These are phyloP conservation scores for Lentinula sp. DNA, from an alignment of 768 basidiomycete genomes.

Conservation along the genomic window DNA sequence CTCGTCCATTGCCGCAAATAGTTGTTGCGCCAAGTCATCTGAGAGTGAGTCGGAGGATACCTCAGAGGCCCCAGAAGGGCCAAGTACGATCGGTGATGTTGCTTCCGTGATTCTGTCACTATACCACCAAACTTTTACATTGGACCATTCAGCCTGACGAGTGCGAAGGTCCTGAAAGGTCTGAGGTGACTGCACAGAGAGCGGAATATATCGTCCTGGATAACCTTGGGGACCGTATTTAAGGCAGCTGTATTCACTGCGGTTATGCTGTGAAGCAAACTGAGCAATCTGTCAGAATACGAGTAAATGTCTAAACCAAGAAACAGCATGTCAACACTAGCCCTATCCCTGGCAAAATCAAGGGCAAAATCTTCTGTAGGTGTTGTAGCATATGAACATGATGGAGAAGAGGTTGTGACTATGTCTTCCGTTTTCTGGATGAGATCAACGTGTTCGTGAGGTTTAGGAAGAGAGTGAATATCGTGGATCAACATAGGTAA, in stretches of 20 bases:
- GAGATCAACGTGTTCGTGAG: not conserved
- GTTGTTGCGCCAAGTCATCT: conserved; percentile 35
- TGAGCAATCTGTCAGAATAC: conserved; percentile 8
- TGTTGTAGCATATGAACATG: not conserved
- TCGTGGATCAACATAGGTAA: not conserved
- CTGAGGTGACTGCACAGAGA: conserved; percentile 58
- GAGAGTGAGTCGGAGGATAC: conserved; percentile 8
- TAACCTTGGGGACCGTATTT: conserved; percentile 62
- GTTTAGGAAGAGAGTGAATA: not conserved
- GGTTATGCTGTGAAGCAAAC: conserved; percentile 71
- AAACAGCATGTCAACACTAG: not conserved
- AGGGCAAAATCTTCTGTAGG: no score
- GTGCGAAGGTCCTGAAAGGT: conserved; percentile 46
- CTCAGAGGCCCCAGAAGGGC: conserved; percentile 20
- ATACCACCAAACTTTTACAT: conserved; percentile 45
- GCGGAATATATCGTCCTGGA: conserved; percentile 52
- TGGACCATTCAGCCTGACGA: conserved; percentile 37
- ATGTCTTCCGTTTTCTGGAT: not conserved
- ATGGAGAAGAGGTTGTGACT: no score
- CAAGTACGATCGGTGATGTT: conserved; percentile 19
- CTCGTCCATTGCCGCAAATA: conserved; percentile 52
- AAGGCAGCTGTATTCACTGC: conserved; percentile 61
- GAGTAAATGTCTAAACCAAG: not conserved
- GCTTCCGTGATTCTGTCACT: conserved; percentile 16
- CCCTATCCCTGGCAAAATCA: not conserved